phyloP scores from a whole-genome alignment of 2,329 filamentous ascomycete species.

The Alternaria postmessia region DNA sequence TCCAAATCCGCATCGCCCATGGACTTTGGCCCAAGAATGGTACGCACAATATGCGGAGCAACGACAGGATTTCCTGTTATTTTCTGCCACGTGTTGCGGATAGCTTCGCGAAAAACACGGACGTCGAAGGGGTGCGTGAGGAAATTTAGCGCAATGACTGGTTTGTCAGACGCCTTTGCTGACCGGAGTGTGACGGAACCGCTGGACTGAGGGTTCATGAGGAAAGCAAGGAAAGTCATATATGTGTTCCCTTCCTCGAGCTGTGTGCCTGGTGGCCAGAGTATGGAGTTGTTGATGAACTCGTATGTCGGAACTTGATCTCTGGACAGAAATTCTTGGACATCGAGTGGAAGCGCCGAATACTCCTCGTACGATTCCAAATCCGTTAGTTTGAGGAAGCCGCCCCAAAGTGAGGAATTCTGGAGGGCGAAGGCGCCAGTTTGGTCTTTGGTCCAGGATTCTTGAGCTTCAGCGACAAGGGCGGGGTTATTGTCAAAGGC shows the following conservation, averaged over 20 bases:
- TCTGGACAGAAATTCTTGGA: slow-evolving; percentile 56
- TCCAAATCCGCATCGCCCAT: slow-evolving; percentile 61
- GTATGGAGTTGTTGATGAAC: slow-evolving; percentile 49
- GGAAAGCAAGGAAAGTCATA: slow-evolving; percentile 51
- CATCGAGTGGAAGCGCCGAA: slow-evolving; percentile 55
- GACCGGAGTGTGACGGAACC: slow-evolving; percentile 64
- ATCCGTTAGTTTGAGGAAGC: slow-evolving; percentile 59
- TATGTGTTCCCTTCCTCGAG: slow-evolving; percentile 47
- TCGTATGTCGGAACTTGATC: slow-evolving; percentile 67
- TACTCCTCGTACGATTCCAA: slow-evolving; percentile 53
- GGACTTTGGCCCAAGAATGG: slow-evolving; percentile 55
- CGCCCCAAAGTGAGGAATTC: slow-evolving; percentile 60
- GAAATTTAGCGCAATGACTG: slow-evolving; percentile 63
- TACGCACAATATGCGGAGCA: slow-evolving; percentile 58
- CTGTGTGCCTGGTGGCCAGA: slow-evolving; percentile 37
- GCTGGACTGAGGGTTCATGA: slow-evolving; percentile 59
- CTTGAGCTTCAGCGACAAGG: slow-evolving; percentile 54
- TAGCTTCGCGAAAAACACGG: slow-evolving; percentile 37
- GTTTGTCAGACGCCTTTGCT: slow-evolving; percentile 59
- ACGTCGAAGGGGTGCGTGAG: slow-evolving; percentile 64
- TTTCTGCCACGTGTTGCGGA: slow-evolving; percentile 52
- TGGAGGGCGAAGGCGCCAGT: slow-evolving; percentile 47
- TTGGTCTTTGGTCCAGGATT: slow-evolving; percentile 53
- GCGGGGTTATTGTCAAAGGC: slow-evolving; percentile 45
- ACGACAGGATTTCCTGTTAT: slow-evolving; percentile 59